Base-by-base conservation (phyloP, 2,329 filamentous ascomycete species). In the Cladosporium cucumerinum region DNA sequence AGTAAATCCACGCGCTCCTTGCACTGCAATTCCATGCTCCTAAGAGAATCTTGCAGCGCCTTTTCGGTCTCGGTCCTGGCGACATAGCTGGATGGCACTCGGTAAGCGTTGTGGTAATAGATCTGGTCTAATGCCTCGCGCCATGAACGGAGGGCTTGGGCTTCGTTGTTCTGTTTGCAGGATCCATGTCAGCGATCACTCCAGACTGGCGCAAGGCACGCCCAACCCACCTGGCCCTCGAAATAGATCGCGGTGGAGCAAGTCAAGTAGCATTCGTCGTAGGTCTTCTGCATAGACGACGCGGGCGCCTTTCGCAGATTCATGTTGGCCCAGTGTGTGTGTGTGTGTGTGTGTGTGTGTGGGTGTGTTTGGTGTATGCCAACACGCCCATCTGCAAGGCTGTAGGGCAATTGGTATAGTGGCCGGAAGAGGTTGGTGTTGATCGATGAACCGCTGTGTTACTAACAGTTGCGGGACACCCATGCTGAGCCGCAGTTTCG, bases 201-300 rank as follows among this genome's bases (percentile, higher is more conserved):
- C 36, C 36, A 28, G 36, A 36, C 55, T 57, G 52, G n/a, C 30
- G 54, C 51, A 57, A 43, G 57, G 66, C 55, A 62, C 23, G 55
- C 30, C 49, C 48, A 57, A 72, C 78, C 69, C 80, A 96, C 93
- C 86, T 96, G 90, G 76, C 89, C 87, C 81, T 99, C 95, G 78
- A 97, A 97, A 80, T 97, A 97, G 61, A 97, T 91, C 46, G 94
- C 94, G 1, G 93, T 98, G 16, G 93, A 97, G 79, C 93, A 97
- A 75, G 90, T 93, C 72, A 97, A 81, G 80, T 97, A 97, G 78
- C 91, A 93, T 78, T 98, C 93, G 81, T 98, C 94, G 80, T 98
- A 98, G 64, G 93, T 96, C 85, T 97, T 97, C 81, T 98, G 94
- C 78, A 97, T 87, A 68, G 88, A 87, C 78, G 90, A 87, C 75